phyloP scores from a whole-genome alignment of 352 stramenopile genomes.

The Phytophthora melonis region DNA sequence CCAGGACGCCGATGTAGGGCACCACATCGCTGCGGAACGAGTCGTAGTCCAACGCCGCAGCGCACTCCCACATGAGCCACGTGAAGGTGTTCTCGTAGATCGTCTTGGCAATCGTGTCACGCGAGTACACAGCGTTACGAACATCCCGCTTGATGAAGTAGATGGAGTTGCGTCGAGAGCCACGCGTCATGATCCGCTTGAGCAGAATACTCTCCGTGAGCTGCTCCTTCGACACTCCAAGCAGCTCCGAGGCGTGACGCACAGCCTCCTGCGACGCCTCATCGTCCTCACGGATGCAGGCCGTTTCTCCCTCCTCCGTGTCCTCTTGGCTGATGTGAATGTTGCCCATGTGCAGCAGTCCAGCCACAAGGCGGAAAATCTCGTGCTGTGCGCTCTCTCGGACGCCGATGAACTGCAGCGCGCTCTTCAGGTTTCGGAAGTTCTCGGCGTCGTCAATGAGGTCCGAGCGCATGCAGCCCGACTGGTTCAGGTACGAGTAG shows the following conservation, averaged over 20 bases:
- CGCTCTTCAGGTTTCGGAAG: slow-evolving; percentile 69
- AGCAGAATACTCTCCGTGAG: slow-evolving; percentile 80
- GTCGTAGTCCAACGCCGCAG: slow-evolving; percentile 81
- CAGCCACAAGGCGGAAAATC: slow-evolving; percentile 81
- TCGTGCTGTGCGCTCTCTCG: slow-evolving; percentile 66
- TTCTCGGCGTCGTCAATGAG: slow-evolving; percentile 77
- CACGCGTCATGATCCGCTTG: slow-evolving; percentile 84
- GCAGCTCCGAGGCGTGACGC: slow-evolving; percentile 59
- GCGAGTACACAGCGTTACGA: slow-evolving; percentile 78
- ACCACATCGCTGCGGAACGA: slow-evolving; percentile 82
- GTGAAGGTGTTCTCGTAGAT: slow-evolving; percentile 92
- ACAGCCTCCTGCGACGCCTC: slow-evolving; percentile 58
- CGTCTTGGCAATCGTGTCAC: slow-evolving; percentile 91
- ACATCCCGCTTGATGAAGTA: slow-evolving; percentile 81
- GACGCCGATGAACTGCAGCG: slow-evolving; percentile 82
- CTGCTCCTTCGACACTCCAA: slow-evolving; percentile 71
- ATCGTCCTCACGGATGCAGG: slow-evolving; percentile 62
- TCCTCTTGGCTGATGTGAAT: slow-evolving; percentile 77
- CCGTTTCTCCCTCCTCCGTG: slow-evolving; percentile 78
- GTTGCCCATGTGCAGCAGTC: slow-evolving; percentile 83
- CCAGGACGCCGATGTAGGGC: slow-evolving; percentile 91
- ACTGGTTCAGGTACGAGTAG: slow-evolving; percentile 83
- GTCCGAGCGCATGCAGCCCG: slow-evolving; percentile 75
- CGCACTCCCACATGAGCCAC: slow-evolving; percentile 90
- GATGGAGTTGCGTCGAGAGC: slow-evolving; percentile 77